These are phyloP conservation scores for Cryomyces minteri DNA, from an alignment of 495 filamentous ascomycete species.

Conservation along the genomic window DNA sequence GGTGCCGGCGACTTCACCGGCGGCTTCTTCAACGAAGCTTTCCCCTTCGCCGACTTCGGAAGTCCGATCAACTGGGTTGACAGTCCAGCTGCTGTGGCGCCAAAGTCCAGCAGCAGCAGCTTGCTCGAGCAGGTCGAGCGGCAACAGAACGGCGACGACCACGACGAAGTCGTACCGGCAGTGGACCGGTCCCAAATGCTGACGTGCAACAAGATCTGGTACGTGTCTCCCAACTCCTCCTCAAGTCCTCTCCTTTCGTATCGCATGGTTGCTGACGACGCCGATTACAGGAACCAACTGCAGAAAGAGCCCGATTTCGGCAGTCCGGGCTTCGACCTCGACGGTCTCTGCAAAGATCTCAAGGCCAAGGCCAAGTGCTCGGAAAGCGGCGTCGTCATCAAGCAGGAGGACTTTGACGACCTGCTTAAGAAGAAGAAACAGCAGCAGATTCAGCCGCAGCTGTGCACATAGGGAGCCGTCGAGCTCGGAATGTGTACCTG, in stretches of 20 bases:
- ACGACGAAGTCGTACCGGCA: constrained; percentile 41
- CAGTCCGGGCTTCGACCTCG: constrained; percentile 79
- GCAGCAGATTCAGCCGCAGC: background rate
- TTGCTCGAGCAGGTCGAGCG: constrained; percentile 58
- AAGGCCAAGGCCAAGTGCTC: constrained; percentile 93
- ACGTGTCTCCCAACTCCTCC: constrained; percentile 15
- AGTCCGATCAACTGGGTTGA: constrained; percentile 54
- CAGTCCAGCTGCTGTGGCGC: constrained; percentile 20
- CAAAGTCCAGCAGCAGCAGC: constrained; percentile 38
- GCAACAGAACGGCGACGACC: constrained; percentile 44
- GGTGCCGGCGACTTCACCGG: constrained; percentile 42
- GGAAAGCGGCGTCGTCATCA: constrained; percentile 79
- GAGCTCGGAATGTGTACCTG: too few relatives aligned
- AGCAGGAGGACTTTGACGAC: constrained; percentile 66
- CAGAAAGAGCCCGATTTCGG: constrained; percentile 74
- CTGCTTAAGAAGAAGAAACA: constrained; percentile 11
- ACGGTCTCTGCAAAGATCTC: constrained; percentile 82
- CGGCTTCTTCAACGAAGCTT: constrained; percentile 79
- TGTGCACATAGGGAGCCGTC: too few relatives aligned
- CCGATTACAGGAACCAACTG: constrained; percentile 59
- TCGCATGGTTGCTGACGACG: background rate
- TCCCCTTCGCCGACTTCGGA: constrained; percentile 55
- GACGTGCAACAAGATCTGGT: constrained; percentile 89
- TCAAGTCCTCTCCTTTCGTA: background rate
- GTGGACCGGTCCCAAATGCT: constrained; percentile 49